These are phyloP conservation scores for Globisporangium nagaii DNA, from an alignment of 352 stramenopile species.

Conservation along the genomic window DNA sequence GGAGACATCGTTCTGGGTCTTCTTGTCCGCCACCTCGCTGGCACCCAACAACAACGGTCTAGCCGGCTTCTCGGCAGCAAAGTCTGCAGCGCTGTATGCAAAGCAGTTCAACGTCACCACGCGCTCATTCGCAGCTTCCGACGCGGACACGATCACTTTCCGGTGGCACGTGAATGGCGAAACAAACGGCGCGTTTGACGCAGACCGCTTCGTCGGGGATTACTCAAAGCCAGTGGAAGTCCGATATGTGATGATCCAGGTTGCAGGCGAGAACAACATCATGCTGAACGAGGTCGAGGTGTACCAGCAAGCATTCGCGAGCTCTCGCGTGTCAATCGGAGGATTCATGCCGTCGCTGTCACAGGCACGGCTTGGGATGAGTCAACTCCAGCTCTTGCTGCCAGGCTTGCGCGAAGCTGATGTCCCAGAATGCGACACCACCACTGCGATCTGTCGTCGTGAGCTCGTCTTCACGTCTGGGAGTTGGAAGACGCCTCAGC, in stretches of 20 bases:
- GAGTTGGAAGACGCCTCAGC: slow-evolving; percentile 34
- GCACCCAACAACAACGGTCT: slow-evolving; percentile 25
- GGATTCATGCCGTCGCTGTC: slow-evolving; percentile 50
- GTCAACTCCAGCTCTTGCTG: slow-evolving; percentile 37
- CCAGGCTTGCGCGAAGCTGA: slow-evolving; percentile 15
- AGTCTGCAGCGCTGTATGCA: slow-evolving; percentile 15
- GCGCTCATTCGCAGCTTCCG: slow-evolving; percentile 33
- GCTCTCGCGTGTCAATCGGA: slow-evolving; percentile 34
- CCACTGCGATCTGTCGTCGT: slow-evolving; percentile 38
- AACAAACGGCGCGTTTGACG: slow-evolving; percentile 19
- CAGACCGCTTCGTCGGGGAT: slow-evolving; percentile 31
- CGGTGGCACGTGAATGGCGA: slow-evolving; percentile 59
- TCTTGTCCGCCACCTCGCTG: slow-evolving; percentile 36
- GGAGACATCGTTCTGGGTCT: slow-evolving; percentile 32
- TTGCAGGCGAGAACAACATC: slow-evolving; percentile 54
- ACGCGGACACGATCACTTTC: slow-evolving; percentile 38
- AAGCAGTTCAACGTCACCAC: slow-evolving; percentile 34
- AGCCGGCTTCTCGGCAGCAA: slow-evolving; percentile 23
- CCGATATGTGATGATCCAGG: slow-evolving; percentile 43
- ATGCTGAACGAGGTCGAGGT: slow-evolving; percentile 58
- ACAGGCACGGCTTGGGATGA: slow-evolving; percentile 20
- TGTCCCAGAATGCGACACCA: slow-evolving; percentile 22
- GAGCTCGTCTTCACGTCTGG: slow-evolving; percentile 60
- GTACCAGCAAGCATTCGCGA: slow-evolving; percentile 57
- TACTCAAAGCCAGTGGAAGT: slow-evolving; percentile 28